Percentiles rank a stretch among this genome's conserved stretches.
These are phyloP conservation scores for Boletus sp. DNA, from an alignment of 1,284 basidiomycete species.

Conservation along the genomic window DNA sequence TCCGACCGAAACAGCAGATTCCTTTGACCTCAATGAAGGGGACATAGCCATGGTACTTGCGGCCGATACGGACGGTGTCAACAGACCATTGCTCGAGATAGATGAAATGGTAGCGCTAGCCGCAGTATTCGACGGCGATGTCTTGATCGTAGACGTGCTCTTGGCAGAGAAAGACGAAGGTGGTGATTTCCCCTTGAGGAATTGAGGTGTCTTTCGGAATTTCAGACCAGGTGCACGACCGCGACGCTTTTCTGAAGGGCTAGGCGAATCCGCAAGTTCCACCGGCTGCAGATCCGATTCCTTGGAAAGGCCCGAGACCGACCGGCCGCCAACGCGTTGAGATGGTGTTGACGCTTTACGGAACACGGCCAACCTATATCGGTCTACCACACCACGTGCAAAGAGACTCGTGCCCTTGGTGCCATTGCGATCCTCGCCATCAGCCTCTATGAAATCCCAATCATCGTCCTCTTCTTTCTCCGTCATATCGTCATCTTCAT, in stretches of 20 bases:
- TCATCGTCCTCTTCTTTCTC: constrained; percentile 76
- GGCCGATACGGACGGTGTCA: constrained; percentile 62
- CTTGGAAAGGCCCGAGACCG: constrained; percentile 61
- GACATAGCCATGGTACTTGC: constrained; percentile 47
- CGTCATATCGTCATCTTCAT: constrained; percentile 57
- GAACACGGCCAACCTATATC: constrained; percentile 81
- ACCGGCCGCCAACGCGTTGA: constrained; percentile 47
- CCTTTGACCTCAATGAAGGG: constrained; percentile 78
- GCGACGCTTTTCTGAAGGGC: constrained; percentile 60
- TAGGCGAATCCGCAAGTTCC: constrained; percentile 45
- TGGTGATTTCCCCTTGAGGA: constrained; percentile 68
- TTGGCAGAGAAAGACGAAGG: constrained; percentile 60
- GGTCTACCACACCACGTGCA: constrained; percentile 81
- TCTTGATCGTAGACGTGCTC: constrained; percentile 43
- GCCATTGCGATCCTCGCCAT: constrained; percentile 79
- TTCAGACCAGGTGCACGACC: constrained; percentile 66
- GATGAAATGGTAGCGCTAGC: constrained; percentile 53
- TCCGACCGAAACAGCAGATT: constrained; percentile 71
- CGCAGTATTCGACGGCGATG: constrained; percentile 50
- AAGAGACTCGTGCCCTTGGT: constrained; percentile 76
- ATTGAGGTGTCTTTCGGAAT: constrained; percentile 74
- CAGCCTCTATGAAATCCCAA: constrained; percentile 85
- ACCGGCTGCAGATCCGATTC: constrained; percentile 47
- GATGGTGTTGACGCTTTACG: constrained; percentile 71
- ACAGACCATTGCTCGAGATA: constrained; percentile 50